Percentiles rank a stretch among this genome's conserved stretches.
These are phyloP conservation scores for Sugiyamaella japonica DNA, from an alignment of 1,139 yeast genomes.

Conservation along the genomic window DNA sequence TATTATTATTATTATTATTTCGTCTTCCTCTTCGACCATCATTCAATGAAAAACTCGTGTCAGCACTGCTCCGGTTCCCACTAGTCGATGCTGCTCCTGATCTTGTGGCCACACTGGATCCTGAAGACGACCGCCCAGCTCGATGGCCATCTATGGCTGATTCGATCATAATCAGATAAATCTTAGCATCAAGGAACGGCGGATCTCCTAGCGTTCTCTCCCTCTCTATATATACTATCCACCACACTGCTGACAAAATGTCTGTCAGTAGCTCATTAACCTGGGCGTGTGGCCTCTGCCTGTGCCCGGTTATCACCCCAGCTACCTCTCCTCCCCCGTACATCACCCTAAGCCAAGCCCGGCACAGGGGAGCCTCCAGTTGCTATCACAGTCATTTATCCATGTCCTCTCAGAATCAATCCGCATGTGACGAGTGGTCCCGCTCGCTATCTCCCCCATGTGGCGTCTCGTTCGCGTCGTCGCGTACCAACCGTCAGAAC, in stretches of 20 bases:
- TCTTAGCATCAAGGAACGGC: no score
- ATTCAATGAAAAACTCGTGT: constrained; percentile 1
- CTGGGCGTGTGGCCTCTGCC: no score
- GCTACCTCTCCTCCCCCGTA: not conserved
- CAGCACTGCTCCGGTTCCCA: not conserved
- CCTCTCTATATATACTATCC: not conserved
- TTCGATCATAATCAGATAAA: no score
- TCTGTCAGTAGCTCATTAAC: no score
- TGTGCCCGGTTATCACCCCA: not conserved
- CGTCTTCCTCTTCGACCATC: constrained; percentile 2
- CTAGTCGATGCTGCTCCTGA: not conserved
- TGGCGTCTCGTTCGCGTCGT: not conserved
- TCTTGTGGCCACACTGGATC: not conserved
- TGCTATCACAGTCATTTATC: not conserved
- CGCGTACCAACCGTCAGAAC: no score
- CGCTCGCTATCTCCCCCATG: no score
- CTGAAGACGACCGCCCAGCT: not conserved
- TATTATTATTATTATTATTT: not conserved
- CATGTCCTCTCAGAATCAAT: not conserved
- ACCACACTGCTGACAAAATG: no score
- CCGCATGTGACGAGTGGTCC: no score
- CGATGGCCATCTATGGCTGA: no score
- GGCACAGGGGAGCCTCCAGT: no score
- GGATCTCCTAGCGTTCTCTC: not conserved
- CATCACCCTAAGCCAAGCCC: not conserved